Evolutionary conservation across 163 green algal genomes (phyloP).

Genomic region (Scenedesmus sp.): DNA sequence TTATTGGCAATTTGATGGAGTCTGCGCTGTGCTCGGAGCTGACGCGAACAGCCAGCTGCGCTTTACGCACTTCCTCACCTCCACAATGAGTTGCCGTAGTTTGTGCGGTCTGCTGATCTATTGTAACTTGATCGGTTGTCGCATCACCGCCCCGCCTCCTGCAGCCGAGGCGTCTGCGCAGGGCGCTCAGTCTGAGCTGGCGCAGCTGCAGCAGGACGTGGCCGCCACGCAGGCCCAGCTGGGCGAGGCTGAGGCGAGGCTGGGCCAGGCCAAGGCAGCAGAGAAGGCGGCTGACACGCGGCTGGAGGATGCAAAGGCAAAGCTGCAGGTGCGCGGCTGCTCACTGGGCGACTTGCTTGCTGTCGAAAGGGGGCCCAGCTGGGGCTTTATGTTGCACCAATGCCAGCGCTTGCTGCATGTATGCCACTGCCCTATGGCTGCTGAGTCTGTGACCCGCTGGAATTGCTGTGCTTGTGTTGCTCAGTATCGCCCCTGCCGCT

Average conservation of each 20-base stretch:
- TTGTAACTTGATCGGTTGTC: not conserved
- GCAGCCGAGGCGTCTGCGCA: conserved; percentile 16
- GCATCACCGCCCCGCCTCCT: not conserved
- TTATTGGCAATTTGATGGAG: not conserved
- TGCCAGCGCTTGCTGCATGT: not conserved
- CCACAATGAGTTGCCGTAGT: too few species aligned
- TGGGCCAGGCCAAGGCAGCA: conserved; percentile 23
- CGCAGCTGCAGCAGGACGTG: conserved; percentile 17
- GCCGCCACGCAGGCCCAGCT: conserved; percentile 39
- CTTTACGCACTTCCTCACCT: too few species aligned
- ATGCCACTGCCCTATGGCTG: not conserved
- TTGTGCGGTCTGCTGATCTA: not conserved
- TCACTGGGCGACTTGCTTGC: not conserved
- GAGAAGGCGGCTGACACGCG: conserved; percentile 24
- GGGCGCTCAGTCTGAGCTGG: conserved; percentile 11
- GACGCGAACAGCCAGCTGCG: too few species aligned
- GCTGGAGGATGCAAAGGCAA: conserved; percentile 53
- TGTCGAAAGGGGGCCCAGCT: not conserved
- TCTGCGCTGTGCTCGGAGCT: not conserved
- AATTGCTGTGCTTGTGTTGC: too few species aligned
- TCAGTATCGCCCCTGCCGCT: too few species aligned
- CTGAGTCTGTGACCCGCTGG: not conserved
- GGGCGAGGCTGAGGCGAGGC: conserved; percentile 12
- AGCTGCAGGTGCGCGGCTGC: conserved; percentile 47
- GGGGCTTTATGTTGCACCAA: not conserved